Evolutionary conservation across 1,284 basidiomycete species (phyloP).

Genomic region (Puccinia coronata): DNA sequence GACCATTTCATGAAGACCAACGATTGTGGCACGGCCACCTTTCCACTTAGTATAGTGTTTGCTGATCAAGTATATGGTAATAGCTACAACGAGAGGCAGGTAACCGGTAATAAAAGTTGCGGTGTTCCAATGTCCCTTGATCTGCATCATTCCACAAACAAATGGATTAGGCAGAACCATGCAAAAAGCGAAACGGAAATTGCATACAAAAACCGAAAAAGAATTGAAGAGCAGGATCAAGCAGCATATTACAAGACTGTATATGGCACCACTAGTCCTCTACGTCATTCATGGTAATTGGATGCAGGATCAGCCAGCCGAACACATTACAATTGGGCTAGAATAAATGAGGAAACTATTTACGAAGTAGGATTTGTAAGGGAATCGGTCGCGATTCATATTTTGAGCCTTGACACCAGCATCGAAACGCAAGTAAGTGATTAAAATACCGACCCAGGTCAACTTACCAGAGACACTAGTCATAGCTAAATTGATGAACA

Average conservation of each 20-base stretch:
- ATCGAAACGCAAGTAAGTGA: constrained; percentile 79
- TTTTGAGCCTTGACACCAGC: constrained; percentile 74
- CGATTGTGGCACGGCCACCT: neutral
- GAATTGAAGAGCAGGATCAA: constrained; percentile 70
- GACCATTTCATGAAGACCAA: constrained; percentile 36
- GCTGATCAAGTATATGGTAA: constrained; percentile 16
- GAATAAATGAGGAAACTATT: constrained; percentile 62
- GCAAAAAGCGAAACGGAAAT: neutral
- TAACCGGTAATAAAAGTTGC: constrained; percentile 55
- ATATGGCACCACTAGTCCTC: constrained; percentile 66
- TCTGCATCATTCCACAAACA: constrained; percentile 68
- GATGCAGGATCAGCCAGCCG: neutral
- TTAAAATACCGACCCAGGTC: constrained; percentile 79
- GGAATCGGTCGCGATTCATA: constrained; percentile 68
- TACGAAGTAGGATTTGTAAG: constrained; percentile 67
- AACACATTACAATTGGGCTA: too few relatives aligned
- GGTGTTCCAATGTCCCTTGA: constrained; percentile 62
- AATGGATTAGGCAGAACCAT: constrained; percentile 59
- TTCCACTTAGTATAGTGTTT: neutral
- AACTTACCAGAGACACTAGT: constrained; percentile 66
- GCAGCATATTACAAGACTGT: constrained; percentile 65
- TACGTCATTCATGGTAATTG: neutral
- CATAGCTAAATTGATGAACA: constrained; percentile 62
- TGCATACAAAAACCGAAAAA: constrained; percentile 48
- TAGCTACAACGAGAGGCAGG: constrained; percentile 7